Evolutionary conservation across 352 stramenopile genomes (phyloP).

Genomic region (Poterioochromonas sp.): DNA sequence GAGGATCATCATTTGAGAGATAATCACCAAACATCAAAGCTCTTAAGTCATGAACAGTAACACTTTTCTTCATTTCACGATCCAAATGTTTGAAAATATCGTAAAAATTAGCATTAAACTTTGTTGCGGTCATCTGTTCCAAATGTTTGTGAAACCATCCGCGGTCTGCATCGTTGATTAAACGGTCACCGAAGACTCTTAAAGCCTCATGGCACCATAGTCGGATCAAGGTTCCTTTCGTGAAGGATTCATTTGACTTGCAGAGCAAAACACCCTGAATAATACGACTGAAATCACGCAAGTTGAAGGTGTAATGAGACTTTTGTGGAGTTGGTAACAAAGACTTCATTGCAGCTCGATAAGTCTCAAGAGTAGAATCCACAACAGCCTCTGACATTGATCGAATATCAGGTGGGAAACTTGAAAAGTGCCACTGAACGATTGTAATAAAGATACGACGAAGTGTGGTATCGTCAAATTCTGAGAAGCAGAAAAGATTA

Average conservation of each 20-base stretch:
- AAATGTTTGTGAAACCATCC: constrained; percentile 78
- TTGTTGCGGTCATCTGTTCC: constrained; percentile 69
- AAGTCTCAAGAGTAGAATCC: constrained; percentile 75
- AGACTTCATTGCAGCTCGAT: constrained; percentile 64
- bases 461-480: constrained; percentile 82
- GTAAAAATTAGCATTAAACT: constrained; percentile 73
- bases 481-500: constrained; percentile 80
- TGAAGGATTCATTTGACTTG: constrained; percentile 60
- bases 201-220: constrained; percentile 86
- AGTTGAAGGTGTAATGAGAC: constrained; percentile 90
- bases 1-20: constrained; percentile 42
- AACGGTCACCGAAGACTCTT: constrained; percentile 81
- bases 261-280: constrained; percentile 82
- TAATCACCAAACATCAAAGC: constrained; percentile 87
- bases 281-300: constrained; percentile 81
- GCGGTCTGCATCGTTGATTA: constrained; percentile 80
- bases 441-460: constrained; percentile 83
- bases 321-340: constrained; percentile 83
- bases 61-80: constrained; percentile 55
- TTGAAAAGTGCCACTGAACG: constrained; percentile 68
- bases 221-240: constrained; percentile 62
- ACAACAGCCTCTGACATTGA: constrained; percentile 62
- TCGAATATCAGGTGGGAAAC: constrained; percentile 59
- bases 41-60: constrained; percentile 66
- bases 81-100: constrained; percentile 62